These are phyloP conservation scores for Xylariales sp. DNA, from an alignment of 2,329 filamentous ascomycete species.

Conservation along the genomic window DNA sequence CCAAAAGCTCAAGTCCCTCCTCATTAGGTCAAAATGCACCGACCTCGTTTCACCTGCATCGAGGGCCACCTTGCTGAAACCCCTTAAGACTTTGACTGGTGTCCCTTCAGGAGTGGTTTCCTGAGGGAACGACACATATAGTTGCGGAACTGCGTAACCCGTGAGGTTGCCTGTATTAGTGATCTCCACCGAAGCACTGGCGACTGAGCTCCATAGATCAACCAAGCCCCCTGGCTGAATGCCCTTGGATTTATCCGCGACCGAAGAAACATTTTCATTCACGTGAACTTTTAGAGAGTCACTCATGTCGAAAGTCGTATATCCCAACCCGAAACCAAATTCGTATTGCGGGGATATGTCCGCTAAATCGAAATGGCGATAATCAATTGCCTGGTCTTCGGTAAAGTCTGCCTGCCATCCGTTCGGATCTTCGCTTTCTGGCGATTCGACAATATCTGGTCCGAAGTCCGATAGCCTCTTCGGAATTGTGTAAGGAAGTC, in stretches of 20 bases:
- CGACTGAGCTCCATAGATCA: slow-evolving; percentile 65
- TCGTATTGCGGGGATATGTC: slow-evolving; percentile 71
- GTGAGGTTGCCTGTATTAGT: slow-evolving; percentile 62
- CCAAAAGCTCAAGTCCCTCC: slow-evolving; percentile 63
- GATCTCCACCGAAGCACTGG: slow-evolving; percentile 59
- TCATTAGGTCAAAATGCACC: slow-evolving; percentile 59
- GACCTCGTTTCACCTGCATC: slow-evolving; percentile 54
- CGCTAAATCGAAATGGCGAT: slow-evolving; percentile 71
- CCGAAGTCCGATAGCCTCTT: slow-evolving; percentile 62
- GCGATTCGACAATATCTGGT: slow-evolving; percentile 53
- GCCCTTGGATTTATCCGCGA: slow-evolving; percentile 48
- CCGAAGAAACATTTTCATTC: slow-evolving; percentile 39
- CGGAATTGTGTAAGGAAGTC: slow-evolving; percentile 77
- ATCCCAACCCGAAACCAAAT: slow-evolving; percentile 70
- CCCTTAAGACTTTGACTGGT: slow-evolving; percentile 61
- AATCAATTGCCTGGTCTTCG: slow-evolving; percentile 75
- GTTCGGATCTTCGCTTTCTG: slow-evolving; percentile 53
- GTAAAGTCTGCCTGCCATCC: slow-evolving; percentile 64
- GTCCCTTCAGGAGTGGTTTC: slow-evolving; percentile 55
- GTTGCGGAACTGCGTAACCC: slow-evolving; percentile 64
- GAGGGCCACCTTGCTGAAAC: slow-evolving; percentile 63
- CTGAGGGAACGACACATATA: slow-evolving; percentile 62
- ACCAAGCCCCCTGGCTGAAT: slow-evolving; percentile 65
- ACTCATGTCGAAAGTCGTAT: slow-evolving; percentile 62
- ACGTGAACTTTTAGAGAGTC: slow-evolving; percentile 57